Evolutionary conservation across 805 yeast genomes (phyloP).

Genomic region (Wickerhamiella allomyrinae): DNA sequence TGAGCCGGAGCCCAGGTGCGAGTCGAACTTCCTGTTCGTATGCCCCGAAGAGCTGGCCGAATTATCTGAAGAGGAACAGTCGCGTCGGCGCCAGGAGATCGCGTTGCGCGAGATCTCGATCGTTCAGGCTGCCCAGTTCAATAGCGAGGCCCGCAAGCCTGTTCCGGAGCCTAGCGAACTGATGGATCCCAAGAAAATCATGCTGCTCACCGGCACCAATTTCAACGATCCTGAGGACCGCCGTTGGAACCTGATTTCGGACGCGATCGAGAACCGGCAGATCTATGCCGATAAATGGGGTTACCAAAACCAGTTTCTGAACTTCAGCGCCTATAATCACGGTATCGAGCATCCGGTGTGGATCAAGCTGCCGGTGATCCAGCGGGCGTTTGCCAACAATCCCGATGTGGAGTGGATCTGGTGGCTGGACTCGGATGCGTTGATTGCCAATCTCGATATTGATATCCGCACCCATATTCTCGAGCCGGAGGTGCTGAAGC

Average conservation of each 20-base stretch:
- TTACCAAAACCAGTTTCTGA: slow-evolving; percentile 20
- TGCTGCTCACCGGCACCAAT: not conserved
- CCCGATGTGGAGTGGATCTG: slow-evolving; percentile 28
- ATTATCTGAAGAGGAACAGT: no score
- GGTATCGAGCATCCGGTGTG: slow-evolving; percentile 19
- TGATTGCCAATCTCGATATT: slow-evolving; percentile 22
- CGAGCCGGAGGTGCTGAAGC: slow-evolving; percentile 17
- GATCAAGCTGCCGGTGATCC: slow-evolving; percentile 25
- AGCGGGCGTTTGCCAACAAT: slow-evolving; percentile 20
- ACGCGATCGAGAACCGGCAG: slow-evolving; percentile 19
- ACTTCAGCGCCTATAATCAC: slow-evolving; percentile 12
- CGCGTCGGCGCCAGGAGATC: no score
- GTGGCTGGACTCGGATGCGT: slow-evolving; percentile 28
- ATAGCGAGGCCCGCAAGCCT: not conserved
- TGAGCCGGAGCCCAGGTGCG: no score
- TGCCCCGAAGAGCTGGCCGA: no score
- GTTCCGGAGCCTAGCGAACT: not conserved
- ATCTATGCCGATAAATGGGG: slow-evolving; percentile 23
- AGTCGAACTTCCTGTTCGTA: no score
- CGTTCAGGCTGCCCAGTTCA: not conserved
- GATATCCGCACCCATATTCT: slow-evolving; percentile 21
- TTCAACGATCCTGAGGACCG: not conserved
- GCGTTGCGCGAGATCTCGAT: not conserved
- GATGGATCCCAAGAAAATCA: not conserved
- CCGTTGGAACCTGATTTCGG: not conserved